A percentile compares a stretch with the other conserved stretches of the same genome.
phyloP scores from a whole-genome alignment of 2,329 filamentous ascomycete species.

The Orbilia javanica region DNA sequence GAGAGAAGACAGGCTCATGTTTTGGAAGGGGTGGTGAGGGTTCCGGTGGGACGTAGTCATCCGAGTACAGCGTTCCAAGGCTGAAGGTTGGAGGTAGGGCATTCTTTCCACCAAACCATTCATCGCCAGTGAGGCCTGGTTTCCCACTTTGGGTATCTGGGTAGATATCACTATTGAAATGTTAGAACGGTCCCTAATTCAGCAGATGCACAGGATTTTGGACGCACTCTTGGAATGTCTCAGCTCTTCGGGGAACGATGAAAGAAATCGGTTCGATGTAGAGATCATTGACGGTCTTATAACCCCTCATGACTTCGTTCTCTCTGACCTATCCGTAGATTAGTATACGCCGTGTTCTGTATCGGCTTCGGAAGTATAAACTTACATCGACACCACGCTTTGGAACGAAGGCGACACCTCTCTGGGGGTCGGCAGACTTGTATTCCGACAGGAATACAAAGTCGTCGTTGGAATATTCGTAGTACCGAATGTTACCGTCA shows the following conservation, averaged over 20 bases:
- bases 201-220: not conserved
- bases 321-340: constrained; percentile 77
- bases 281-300: constrained; percentile 94
- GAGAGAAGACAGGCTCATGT: constrained; percentile 69
- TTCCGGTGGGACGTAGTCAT: constrained; percentile 67
- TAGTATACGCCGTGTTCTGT: constrained; percentile 51
- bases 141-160: constrained; percentile 85
- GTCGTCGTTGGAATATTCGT: constrained; percentile 97
- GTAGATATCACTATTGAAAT: constrained; percentile 95
- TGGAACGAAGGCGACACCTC: constrained; percentile 92
- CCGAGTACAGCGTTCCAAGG: constrained; percentile 84
- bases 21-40: constrained; percentile 63
- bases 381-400: constrained; percentile 91
- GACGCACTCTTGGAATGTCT: constrained; percentile 61
- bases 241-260: constrained; percentile 83
- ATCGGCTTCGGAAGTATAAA: constrained; percentile 41
- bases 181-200: constrained; percentile 17
- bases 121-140: constrained; percentile 80
- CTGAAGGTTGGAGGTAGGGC: constrained; percentile 91
- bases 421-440: constrained; percentile 94
- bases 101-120: constrained; percentile 90
- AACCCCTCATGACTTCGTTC: constrained; percentile 94
- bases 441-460: constrained; percentile 98
- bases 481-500: constrained; percentile 99
- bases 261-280: constrained; percentile 98